Evolutionary conservation across 768 basidiomycete species (phyloP), one percentile per base, ranked within the genome.

Genomic region (Cubamyces lactineus): DNA sequence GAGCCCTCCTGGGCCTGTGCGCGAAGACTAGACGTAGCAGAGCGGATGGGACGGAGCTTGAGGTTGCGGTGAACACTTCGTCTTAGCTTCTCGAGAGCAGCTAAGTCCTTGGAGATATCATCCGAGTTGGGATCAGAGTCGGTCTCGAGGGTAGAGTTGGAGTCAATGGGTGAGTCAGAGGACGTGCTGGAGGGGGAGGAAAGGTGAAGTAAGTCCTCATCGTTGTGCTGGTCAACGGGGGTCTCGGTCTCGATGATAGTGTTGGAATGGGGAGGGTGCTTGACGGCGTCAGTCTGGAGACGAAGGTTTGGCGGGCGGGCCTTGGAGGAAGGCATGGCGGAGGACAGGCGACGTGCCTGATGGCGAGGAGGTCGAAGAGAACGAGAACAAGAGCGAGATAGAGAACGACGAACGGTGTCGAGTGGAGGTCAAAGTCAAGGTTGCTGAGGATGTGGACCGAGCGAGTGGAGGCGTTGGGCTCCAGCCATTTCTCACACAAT

Each of bases 1-100:
- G 72, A 67, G 0, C 70, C 69, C 16, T 62, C 65, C 58, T 67
- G 63, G 15, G 39, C 62, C 53, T 67, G 63, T 17, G 28, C 62
- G 53, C 65, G 61, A 19, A 48, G 69, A 59, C 19, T 60, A n/a
- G 56, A 71, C 26, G 56, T 64, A 21, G 66, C 77, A 23, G 87
- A 87, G 52, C 85, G 83, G 59, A 94, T 88, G 28, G 92, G 92
- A 21, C 92, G 83, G 39, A 94, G 80, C 60, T 85, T 86, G 40
- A 94, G 82, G 67, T 94, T 94, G 74, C 85, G 81, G 74, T 87
- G 84, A 2, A 94, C 88, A 67, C 78, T 89, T 66, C 82, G 80
- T 38, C 92, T 83, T 8, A 94, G 80, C 66, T 82, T 76, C 59
- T 89, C 87, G 41, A 94, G 83, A 56, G 81, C 82, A 13, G 81